Percentiles rank a stretch among this genome's conserved stretches.
Conservation (phyloP, 2,329 filamentous ascomycete species). For the Xylaria digitata region DNA sequence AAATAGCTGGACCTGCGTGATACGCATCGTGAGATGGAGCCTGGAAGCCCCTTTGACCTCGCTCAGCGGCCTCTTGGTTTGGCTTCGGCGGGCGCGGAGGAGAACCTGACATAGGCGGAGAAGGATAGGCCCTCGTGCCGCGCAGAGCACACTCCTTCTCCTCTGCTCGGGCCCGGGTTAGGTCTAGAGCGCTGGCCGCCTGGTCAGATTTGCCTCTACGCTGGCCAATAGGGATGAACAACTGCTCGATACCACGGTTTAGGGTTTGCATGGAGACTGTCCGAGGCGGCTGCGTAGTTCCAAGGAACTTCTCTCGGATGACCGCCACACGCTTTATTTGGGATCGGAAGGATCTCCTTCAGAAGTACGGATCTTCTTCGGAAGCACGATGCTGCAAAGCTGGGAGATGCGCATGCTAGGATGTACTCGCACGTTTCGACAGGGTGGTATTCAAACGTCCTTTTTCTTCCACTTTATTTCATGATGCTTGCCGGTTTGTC, state of each 20-base stretch:
- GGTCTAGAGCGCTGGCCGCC: slow-evolving; percentile 66
- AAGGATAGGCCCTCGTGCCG: slow-evolving; percentile 71
- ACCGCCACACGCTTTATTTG: slow-evolving; percentile 38
- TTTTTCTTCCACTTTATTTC: slow-evolving; percentile 28
- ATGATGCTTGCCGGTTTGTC: slow-evolving; percentile 35
- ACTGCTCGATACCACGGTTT: slow-evolving; percentile 58
- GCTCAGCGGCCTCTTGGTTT: slow-evolving; percentile 67
- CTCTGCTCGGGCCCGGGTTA: slow-evolving; percentile 66
- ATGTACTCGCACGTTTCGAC: slow-evolving; percentile 39
- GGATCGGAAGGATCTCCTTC: slow-evolving; percentile 37
- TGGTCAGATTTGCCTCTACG: slow-evolving; percentile 68
- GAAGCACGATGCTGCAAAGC: slow-evolving; percentile 34
- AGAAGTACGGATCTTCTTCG: slow-evolving; percentile 38
- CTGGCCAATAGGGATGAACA: slow-evolving; percentile 64
- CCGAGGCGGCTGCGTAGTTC: slow-evolving; percentile 46
- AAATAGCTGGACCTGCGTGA: slow-evolving; percentile 54
- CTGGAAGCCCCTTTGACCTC: slow-evolving; percentile 62
- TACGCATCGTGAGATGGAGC: slow-evolving; percentile 63
- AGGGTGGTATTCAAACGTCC: slow-evolving; percentile 24
- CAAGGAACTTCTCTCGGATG: slow-evolving; percentile 45
- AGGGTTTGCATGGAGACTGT: slow-evolving; percentile 66
- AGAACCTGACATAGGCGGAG: slow-evolving; percentile 80
- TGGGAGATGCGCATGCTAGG: slow-evolving; percentile 42
- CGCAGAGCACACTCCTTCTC: slow-evolving; percentile 65
- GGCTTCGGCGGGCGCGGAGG: slow-evolving; percentile 69